Base-by-base conservation (phyloP, 78 protist species). In the Creolimax fragrantissima region DNA sequence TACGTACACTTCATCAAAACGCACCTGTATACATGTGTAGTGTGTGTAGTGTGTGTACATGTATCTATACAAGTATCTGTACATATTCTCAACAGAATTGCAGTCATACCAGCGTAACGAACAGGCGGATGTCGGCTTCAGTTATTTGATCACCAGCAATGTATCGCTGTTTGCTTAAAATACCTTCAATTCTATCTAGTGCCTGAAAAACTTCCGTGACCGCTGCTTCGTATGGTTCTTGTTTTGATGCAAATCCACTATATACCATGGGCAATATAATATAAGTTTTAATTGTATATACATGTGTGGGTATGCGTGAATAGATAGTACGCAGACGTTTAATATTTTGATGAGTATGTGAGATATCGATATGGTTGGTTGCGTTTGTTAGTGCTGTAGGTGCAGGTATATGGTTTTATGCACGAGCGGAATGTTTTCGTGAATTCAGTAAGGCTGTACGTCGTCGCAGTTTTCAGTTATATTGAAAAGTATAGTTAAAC, bases 1-100 rank as follows among this genome's bases (percentile, higher is more conserved):
- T 5, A 88, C 92, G 58, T 97, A 97, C 11, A 95, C 98, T n/a
- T 90, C 89, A 83, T 97, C 99, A 42, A 96, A 97, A 42, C 99
- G 88, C 85, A 96, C 74, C 74, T 58, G 74, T 24, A 58, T 11
- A 47, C 74, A 11, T 11, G 74, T 47, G 74, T 58, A 32, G 74
- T 24, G 11, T 58, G 24, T 1, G 24, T 58, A 58, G 74, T 58
- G 74, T 47, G 74, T 11, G 74, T 58, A 24, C 74, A 32, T 17
- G 74, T 58, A 58, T 58, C 39, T 58, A 58, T 58, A 32, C 74
- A 58, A 58, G 24, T 58, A 58, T 58, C 74, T 58, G 74, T 58
- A 24, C 74, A 1, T 58, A 58, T 58, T 58, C 39, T 58, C 74
- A 24, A 24, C 74, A 58, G 74, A 58, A 24, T 17, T 32, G 24